Base-by-base conservation (phyloP, 345 rosid species). In the Boechera retrofracta region DNA sequence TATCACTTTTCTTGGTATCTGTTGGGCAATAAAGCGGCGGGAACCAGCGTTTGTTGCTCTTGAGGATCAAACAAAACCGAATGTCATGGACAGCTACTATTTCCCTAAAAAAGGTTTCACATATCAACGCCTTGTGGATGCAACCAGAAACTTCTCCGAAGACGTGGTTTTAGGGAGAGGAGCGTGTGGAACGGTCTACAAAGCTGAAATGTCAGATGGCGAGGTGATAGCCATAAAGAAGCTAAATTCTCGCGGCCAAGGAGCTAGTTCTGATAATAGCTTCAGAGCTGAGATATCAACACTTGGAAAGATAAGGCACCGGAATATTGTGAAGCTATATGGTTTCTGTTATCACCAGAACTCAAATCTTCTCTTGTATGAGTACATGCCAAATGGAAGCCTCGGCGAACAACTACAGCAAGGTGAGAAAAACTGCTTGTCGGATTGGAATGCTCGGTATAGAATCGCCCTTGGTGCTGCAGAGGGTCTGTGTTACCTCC, bases 301-400 rank as follows among this genome's bases (percentile, higher is more conserved):
- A 6, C 94, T 91, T 5, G 94, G 97, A 71, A 88, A 86, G 83
- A 91, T 91, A 35, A 88, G 93, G 74, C 97, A 91, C 74, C 76
- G 92, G 35, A 91, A 89, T 55, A 91, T 91, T 3, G 94, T 91
- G 83, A 91, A 91, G 81, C 92, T 91, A 31, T 81, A 83, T 60
- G 97, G 97, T 6, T 91, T 91, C 81, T 89, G 91, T 80, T 79
- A 83, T 64, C 87, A 85, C 74, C 93, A 87, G 74, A 90, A 85
- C 76, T 85, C 90, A 12, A 88, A 86, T 81, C 88, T 91, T 68
- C 91, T 91, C 64, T 73, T 91, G 61, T 91, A 91, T 6, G 91
- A 91, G 84, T 87, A 86, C 85, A 85, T 91, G 93, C 83, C 84
- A 13, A 86, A 86, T 62, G 97, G 97, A 48, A 91, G 97, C 79